A percentile compares a stretch with the other conserved stretches of the same genome.
phyloP scores from a whole-genome alignment of 768 basidiomycete species.

The Dendrothele bispora region DNA sequence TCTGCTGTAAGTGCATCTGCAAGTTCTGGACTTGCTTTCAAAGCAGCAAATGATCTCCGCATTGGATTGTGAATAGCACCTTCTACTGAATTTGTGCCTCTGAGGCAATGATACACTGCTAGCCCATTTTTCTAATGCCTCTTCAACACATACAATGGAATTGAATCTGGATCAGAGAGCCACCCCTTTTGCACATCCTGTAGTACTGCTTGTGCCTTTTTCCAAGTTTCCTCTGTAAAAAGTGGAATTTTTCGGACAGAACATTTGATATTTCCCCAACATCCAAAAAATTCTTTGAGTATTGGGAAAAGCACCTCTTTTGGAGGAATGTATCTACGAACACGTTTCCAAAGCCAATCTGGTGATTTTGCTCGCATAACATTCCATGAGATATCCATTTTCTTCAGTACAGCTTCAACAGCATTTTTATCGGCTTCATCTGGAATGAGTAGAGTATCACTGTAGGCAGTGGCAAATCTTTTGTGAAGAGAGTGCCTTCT shows the following conservation, averaged over 20 bases:
- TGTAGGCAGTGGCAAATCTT: conserved; percentile 15
- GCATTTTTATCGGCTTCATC: conserved; percentile 17
- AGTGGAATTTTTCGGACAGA: neutral
- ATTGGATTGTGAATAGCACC: conserved; percentile 21
- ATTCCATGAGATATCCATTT: too few relatives aligned
- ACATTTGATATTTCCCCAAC: conserved; percentile 1
- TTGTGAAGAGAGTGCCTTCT: conserved; percentile 10
- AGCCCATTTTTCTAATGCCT: conserved; percentile 17
- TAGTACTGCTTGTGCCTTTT: conserved; percentile 12
- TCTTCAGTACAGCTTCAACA: too few relatives aligned
- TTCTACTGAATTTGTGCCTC: conserved; percentile 24
- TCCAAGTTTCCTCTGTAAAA: conserved; percentile 5
- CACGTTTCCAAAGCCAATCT: conserved; percentile 16
- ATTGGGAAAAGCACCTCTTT: conserved; percentile 11
- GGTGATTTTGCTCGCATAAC: too few relatives aligned
- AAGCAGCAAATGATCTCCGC: conserved; percentile 17
- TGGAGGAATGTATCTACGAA: conserved; percentile 13
- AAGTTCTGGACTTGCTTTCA: conserved; percentile 19
- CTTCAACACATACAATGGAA: conserved; percentile 13
- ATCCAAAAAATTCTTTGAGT: conserved; percentile 16
- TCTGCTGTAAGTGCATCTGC: conserved; percentile 18
- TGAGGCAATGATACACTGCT: conserved; percentile 12
- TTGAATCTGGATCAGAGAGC: conserved; percentile 16
- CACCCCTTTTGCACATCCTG: conserved; percentile 14
- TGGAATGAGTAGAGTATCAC: conserved; percentile 17